Base-by-base conservation (phyloP, 2,329 filamentous ascomycete species). In the Aquanectria penicillioides region DNA sequence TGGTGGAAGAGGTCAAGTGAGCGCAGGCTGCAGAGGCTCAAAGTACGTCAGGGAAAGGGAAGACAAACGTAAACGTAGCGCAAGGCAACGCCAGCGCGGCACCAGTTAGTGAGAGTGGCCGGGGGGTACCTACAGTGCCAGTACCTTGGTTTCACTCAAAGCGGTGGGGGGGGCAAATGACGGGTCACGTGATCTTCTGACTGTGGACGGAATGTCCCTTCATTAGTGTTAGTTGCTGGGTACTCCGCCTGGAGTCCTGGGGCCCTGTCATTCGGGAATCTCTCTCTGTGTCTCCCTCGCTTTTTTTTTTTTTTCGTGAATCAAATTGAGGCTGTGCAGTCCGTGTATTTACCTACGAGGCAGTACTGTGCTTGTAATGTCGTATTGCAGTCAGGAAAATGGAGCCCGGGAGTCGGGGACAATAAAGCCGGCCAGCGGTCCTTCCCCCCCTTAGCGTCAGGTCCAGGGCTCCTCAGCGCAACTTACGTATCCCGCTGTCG, bases 31-130 rank as follows among this genome's bases (percentile, higher is more conserved):
- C 62, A 72, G 58, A 71, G 71, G 68, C 64, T 68, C 64, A 62
- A 60, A 66, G 67, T 75, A 74, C 72, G 73, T 76, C 73, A 76
- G 73, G 69, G 64, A 73, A 71, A 74, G 70, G 73, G 75, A 71
- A 76, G 73, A 68, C 66, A 75, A 71, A 66, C 53, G 62, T 48
- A 69, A 69, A 69, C 63, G 67, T 68, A 68, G 65, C 63, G 68
- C 64, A 67, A 69, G 67, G 66, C 67, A 69, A 70, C 64, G 64
- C 64, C 64, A 69, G 59, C 64, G 65, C 57, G 48, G 51, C 60
- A 57, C 60, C 62, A 57, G 33, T 25, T 44, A 44, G 43, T 40
- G 43, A 17, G 50, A 31, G 33, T 29, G 28, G 49, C 52, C 15
- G 38, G 53, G 52, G 57, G 36, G 63, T 57, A 52, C 53, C 51